phyloP scores from a whole-genome alignment of 179 eudicot species.

The Silene noctiflora region DNA sequence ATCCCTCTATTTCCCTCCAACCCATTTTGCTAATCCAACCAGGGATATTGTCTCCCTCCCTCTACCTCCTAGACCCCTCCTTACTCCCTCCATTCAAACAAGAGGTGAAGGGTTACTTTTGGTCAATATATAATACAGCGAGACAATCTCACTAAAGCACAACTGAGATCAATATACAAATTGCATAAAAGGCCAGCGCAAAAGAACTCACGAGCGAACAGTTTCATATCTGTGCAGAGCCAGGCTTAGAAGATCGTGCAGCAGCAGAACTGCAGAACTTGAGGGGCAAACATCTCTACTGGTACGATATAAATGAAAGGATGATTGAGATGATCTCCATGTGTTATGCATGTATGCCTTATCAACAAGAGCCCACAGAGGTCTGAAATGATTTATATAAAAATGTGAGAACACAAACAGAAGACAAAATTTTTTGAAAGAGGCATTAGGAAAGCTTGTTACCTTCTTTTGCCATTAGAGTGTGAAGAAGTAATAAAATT shows the following conservation, averaged over 20 bases:
- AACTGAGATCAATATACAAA: background rate
- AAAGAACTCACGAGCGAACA: conserved; percentile 75
- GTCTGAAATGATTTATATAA: conserved; percentile 44
- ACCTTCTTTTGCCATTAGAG: conserved; percentile 85
- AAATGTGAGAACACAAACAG: background rate
- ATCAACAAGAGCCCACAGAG: conserved; percentile 92
- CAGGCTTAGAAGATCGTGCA: conserved; percentile 81
- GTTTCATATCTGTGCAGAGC: conserved; percentile 90
- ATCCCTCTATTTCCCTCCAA: background rate
- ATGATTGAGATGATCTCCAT: conserved; percentile 95
- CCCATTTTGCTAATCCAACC: background rate
- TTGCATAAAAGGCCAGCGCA: conserved; percentile 4
- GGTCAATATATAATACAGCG: background rate
- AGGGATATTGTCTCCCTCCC: background rate
- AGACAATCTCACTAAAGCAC: background rate
- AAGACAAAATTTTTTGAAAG: conserved; percentile 8
- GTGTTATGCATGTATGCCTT: conserved; percentile 93
- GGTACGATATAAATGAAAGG: conserved; percentile 82
- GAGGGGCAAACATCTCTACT: conserved; percentile 64
- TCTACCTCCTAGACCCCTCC: background rate
- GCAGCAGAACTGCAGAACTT: conserved; percentile 51
- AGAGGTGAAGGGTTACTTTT: background rate
- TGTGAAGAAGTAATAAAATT: conserved; percentile 76
- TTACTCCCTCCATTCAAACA: background rate
- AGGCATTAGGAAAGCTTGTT: background rate